Base-by-base conservation (phyloP, 192 early-diverging fungal species). In the Diversispora epigaea region DNA sequence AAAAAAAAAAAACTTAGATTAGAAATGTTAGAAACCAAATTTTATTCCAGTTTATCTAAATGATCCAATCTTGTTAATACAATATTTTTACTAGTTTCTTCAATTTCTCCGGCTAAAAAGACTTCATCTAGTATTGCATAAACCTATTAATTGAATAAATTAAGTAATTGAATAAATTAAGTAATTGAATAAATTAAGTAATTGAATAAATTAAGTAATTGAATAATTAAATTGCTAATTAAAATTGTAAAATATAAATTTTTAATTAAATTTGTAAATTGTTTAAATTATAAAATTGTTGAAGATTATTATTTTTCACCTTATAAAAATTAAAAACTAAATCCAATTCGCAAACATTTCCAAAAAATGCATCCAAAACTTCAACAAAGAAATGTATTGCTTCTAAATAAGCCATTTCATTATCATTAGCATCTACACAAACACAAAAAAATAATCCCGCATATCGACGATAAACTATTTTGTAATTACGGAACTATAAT, bases 341-440 rank as follows among this genome's bases (percentile, higher is more conserved):
- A 82, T 98, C 95, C 44, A 98, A 86, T 82, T 99, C 97, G 79
- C 96, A 98, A 6, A 99, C 98, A 66, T 98, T 99, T 44, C 93
- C 93, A 82, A 98, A 98, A 86, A 97, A 99, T 21, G 94, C 87
- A 81, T 99, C 98, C 46, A 99, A 82, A 0, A 99, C 94, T 83
- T 99, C 98, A 10, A 99, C 98, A 89, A 99, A 98, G 76, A 99
- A 92, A 78, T 99, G 98, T 50, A 99, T 98, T 0, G 95, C 95
- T 79, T 99, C 98, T 41, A 99, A 81, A 75, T 94, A 94, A 1
- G 93, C 90, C 21, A 99, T 84, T 78, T 98, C 96, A 77, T 99
- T 99, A 83, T 99, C 98, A 80, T 98, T 98, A 17, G 93, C 92
- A 81, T 98, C 96, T 1, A 99, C 96, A 80, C 96, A 97, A 78